Base-by-base conservation (phyloP, 2,329 filamentous ascomycete genomes). In the Coniella lustricola region DNA sequence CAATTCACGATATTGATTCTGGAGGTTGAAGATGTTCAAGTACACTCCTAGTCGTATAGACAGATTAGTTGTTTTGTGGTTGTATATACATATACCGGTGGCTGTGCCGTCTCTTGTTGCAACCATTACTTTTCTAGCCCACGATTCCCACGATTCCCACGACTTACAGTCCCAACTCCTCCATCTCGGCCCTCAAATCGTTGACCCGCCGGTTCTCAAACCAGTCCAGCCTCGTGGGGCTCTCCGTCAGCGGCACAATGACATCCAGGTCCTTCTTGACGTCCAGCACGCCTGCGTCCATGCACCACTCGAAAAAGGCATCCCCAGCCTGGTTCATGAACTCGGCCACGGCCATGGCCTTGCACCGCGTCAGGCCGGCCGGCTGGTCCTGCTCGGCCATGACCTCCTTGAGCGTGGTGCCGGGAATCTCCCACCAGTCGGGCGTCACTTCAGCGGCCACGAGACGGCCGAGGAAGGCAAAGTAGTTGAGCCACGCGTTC, bases 341-440 rank as follows among this genome's bases (percentile, higher is more conserved):
- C 40, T 53, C 50, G 4, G 50, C 50, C 35, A 53, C 39, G 13
- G 50, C 50, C 50, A 50, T 53, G 18, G 48, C 42, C 50, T 53
- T 53, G 40, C 35, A 53, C 9, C 35, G 29, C 13, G 50, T 53
- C 36, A 53, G 29, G n/a, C 33, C 22, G 9, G 42, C 44, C 1
- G 50, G 50, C 9, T 21, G 21, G 25, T 22, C 17, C 12, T 53
- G 47, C 40, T 53, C 50, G 20, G 47, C 32, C 2, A 53, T 48
- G 3, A 53, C 44, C 20, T 53, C 50, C 34, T 44, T 53, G n/a
- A 53, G 47, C 8, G 48, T 50, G n/a, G 41, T 44, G 31, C 43
- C 44, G 3, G 50, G 48, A 29, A 53, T 53, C 31, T 53, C 50
- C 50, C 50, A 53, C 50, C 50, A 53, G 35, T 50, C 50, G 2